These are phyloP conservation scores for Calonectria fujianensis DNA, from an alignment of 2,329 filamentous ascomycete genomes.

Conservation along the genomic window DNA sequence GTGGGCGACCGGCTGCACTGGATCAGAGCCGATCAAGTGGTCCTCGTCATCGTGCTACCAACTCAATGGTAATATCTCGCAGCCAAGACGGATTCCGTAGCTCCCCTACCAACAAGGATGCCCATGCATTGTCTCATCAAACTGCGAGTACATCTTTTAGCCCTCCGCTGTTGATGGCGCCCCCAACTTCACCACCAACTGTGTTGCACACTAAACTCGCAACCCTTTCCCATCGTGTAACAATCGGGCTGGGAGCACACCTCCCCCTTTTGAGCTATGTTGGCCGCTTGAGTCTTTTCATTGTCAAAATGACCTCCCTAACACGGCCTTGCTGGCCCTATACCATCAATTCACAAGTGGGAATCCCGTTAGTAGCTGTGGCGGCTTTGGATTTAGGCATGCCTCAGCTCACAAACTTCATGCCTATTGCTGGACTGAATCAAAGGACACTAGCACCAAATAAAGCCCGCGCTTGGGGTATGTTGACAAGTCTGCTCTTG, in stretches of 20 bases:
- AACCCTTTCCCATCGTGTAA: constrained; percentile 60
- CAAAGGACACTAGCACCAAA: constrained; percentile 44
- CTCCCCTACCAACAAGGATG: constrained; percentile 41
- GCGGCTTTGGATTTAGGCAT: constrained; percentile 80
- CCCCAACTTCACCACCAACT: constrained; percentile 63
- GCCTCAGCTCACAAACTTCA: constrained; percentile 50
- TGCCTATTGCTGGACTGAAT: constrained; percentile 37
- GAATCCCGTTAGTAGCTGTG: constrained; percentile 80
- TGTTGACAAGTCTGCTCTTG: constrained; percentile 58
- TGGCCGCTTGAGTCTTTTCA: constrained; percentile 77
- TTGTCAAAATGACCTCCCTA: constrained; percentile 80
- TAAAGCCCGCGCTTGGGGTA: constrained; percentile 53
- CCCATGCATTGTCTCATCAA: constrained; percentile 43
- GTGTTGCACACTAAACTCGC: constrained; percentile 59
- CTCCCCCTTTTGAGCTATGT: constrained; percentile 58
- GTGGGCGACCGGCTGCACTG: constrained; percentile 36
- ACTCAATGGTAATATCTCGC: constrained; percentile 64
- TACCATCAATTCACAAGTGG: constrained; percentile 77
- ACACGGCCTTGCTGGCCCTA: constrained; percentile 83
- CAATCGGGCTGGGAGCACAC: constrained; percentile 52
- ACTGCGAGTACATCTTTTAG: constrained; percentile 48
- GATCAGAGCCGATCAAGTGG: constrained; percentile 41
- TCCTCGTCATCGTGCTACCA: constrained; percentile 47
- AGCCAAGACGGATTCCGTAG: constrained; percentile 62
- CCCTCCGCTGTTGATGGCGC: constrained; percentile 70